These are phyloP conservation scores for Pelagomonas calceolata DNA, from an alignment of 108 stramenopile genomes.

Conservation along the genomic window DNA sequence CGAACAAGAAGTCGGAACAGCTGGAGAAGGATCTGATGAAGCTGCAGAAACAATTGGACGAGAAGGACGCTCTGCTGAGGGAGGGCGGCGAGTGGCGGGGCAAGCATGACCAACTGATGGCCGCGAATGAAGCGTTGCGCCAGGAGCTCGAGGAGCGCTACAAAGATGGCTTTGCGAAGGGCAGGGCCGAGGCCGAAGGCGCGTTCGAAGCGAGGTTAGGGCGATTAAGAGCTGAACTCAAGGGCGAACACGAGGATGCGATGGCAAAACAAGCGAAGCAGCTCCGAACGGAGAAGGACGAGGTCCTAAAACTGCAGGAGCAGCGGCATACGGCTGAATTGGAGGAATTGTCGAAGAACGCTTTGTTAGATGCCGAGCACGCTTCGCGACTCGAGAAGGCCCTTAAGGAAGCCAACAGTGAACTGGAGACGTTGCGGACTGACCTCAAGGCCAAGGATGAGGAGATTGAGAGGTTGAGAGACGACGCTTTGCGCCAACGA, in stretches of 20 bases:
- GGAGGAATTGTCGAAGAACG: too few relatives aligned
- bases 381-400: not conserved
- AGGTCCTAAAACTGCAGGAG: not conserved
- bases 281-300: not conserved
- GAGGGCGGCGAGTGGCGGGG: not conserved
- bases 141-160: too few relatives aligned
- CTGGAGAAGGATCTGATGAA: not conserved
- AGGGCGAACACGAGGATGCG: not conserved
- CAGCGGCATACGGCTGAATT: too few relatives aligned
- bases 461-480: too few relatives aligned
- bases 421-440: not conserved
- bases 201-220: not conserved
- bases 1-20: not conserved
- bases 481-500: too few relatives aligned
- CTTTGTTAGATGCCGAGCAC: not conserved
- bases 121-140: too few relatives aligned
- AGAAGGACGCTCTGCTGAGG: not conserved
- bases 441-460: too few relatives aligned
- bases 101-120: too few relatives aligned
- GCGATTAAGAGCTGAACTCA: not conserved
- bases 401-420: slow-evolving; percentile 1
- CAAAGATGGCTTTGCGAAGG: too few relatives aligned
- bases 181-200: slow-evolving; percentile 6
- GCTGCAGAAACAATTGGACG: not conserved
- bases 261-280: not conserved